These are phyloP conservation scores for Effrenium voratum DNA, from an alignment of 73 alveolate genomes.

Conservation along the genomic window DNA sequence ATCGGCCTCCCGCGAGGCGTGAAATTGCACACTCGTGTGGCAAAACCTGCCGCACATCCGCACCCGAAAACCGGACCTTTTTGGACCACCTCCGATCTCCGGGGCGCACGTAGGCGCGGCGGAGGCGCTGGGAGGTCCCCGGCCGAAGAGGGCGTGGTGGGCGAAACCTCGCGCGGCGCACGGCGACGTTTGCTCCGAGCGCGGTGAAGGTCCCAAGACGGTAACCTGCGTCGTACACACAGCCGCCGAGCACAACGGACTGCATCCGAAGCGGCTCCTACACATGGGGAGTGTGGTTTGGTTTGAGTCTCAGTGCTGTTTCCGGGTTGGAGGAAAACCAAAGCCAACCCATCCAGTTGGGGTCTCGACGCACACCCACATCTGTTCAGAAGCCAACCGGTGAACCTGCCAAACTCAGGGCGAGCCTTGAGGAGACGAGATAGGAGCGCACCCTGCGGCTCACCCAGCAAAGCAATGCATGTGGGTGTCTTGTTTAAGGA, in stretches of 20 bases:
- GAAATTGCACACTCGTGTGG: constrained; percentile 24
- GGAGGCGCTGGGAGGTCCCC: too few relatives aligned
- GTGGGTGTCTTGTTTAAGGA: too few relatives aligned
- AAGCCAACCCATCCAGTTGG: too few relatives aligned
- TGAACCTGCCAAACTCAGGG: not conserved
- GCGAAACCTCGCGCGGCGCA: not conserved
- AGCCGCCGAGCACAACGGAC: constrained; percentile 61
- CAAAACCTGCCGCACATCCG: not conserved
- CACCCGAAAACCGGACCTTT: not conserved
- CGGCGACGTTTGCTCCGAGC: not conserved
- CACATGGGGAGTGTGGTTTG: too few relatives aligned
- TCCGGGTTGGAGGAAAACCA: too few relatives aligned
- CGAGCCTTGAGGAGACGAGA: constrained; percentile 43
- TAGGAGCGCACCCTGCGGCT: constrained; percentile 65
- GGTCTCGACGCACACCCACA: not conserved
- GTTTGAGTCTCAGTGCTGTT: too few relatives aligned
- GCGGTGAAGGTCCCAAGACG: not conserved
- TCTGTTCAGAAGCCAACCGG: not conserved
- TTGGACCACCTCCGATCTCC: too few relatives aligned
- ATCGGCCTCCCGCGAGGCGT: constrained; percentile 54
- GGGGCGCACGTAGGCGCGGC: not conserved
- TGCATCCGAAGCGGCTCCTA: constrained; percentile 54
- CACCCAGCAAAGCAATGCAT: too few relatives aligned
- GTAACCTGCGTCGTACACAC: constrained; percentile 28
- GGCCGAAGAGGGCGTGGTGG: constrained; percentile 40